Evolutionary conservation across 495 filamentous ascomycete species (phyloP).

Genomic region (Trichoderma orchidacearum): DNA sequence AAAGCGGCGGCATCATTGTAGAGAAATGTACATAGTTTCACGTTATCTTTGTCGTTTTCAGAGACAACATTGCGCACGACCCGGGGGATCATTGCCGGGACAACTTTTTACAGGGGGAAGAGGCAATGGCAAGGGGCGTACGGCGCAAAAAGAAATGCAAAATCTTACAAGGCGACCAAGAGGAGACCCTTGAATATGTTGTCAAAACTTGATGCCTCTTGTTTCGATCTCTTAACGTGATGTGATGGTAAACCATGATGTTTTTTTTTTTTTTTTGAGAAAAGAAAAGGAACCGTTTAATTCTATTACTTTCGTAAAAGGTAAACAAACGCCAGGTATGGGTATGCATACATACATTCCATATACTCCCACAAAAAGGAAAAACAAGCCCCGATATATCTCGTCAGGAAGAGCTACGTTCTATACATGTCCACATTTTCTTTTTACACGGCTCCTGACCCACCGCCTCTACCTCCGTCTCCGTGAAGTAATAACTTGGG

Average conservation of each 20-base stretch:
- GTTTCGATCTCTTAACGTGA: no score
- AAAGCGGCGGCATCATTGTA: not conserved
- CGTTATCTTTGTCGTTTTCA: not conserved
- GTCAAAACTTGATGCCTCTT: no score
- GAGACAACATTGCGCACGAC: not conserved
- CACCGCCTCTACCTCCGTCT: conserved; percentile 16
- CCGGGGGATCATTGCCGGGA: no score
- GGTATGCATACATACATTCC: not conserved
- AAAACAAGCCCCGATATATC: not conserved
- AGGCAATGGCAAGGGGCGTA: no score
- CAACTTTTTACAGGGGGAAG: no score
- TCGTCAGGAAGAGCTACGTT: not conserved
- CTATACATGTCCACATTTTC: not conserved
- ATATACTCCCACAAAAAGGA: not conserved
- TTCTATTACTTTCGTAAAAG: not conserved
- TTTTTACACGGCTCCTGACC: conserved; percentile 3
- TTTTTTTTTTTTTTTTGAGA: no score
- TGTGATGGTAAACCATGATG: no score
- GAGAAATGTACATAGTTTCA: not conserved
- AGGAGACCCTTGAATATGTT: no score
- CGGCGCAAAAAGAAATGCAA: no score
- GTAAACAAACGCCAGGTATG: not conserved
- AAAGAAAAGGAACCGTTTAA: not conserved
- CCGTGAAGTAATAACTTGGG: conserved; percentile 75
- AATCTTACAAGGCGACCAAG: no score